Conservation (phyloP, 2,329 filamentous ascomycete species). For the Camptophora hylomeconis region DNA sequence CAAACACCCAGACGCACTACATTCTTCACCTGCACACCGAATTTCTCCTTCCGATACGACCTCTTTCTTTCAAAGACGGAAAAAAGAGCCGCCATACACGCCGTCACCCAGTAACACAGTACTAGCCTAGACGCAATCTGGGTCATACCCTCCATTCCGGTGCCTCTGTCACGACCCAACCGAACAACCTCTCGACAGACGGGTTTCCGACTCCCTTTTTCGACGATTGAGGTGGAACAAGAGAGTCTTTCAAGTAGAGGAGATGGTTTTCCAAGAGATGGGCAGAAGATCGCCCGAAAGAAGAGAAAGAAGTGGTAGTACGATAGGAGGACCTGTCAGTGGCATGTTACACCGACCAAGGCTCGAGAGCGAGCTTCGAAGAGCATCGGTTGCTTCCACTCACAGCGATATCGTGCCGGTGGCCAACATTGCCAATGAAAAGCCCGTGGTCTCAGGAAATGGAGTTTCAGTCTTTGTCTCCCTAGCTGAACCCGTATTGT, state of each 20-base stretch:
- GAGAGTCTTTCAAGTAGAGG: conserved; percentile 18
- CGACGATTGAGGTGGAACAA: too few species aligned
- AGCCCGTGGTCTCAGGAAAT: conserved; percentile 35
- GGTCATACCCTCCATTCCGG: too few species aligned
- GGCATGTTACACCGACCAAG: conserved; percentile 17
- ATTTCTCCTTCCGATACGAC: too few species aligned
- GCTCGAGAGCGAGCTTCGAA: conserved; percentile 15
- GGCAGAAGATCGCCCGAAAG: conserved; percentile 12
- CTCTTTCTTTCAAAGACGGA: too few species aligned
- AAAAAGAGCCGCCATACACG: too few species aligned
- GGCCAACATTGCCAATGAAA: conserved; percentile 27
- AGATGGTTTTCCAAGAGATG: conserved; percentile 17
- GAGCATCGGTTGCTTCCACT: conserved; percentile 10
- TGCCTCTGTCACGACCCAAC: too few species aligned
- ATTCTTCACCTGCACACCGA: too few species aligned
- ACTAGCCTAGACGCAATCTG: too few species aligned
- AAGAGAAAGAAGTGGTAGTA: conserved; percentile 13
- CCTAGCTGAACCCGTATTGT: conserved; percentile 35
- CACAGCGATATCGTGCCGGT: conserved; percentile 18
- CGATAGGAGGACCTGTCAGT: conserved; percentile 17
- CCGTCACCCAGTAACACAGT: too few species aligned
- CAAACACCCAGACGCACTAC: too few species aligned
- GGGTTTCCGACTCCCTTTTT: too few species aligned
- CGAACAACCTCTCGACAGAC: too few species aligned
- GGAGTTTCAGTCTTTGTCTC: conserved; percentile 34